Percentiles rank a stretch among this genome's conserved stretches.
Conservation (phyloP, 345 rosid species). For the Ceriops zippeliana region DNA sequence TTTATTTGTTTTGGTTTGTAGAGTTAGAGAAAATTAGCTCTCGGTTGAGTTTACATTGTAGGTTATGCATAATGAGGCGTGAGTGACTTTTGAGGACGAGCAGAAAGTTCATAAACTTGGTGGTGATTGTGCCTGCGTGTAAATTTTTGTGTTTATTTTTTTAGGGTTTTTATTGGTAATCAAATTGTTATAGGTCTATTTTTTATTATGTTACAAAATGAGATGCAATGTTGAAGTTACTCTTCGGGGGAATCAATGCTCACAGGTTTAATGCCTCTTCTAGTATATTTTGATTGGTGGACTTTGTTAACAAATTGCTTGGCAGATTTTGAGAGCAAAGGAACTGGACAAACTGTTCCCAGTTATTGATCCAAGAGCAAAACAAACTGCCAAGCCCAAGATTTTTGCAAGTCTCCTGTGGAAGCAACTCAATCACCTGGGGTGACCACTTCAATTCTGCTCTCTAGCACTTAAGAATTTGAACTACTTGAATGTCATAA, state of each 20-base stretch:
- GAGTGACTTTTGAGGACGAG: no score
- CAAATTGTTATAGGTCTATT: no score
- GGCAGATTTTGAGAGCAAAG: conserved; percentile 45
- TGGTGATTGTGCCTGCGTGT: no score
- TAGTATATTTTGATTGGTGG: neutral
- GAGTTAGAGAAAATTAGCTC: neutral
- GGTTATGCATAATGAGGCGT: no score
- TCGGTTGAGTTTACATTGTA: neutral
- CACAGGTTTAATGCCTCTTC: neutral
- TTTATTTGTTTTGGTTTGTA: neutral
- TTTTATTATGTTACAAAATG: no score
- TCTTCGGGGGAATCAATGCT: neutral
- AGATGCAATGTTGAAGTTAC: neutral
- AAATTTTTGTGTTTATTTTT: no score
- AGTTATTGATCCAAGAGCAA: conserved; percentile 61
- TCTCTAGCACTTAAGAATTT: neutral
- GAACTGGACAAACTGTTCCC: conserved; percentile 68
- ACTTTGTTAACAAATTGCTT: conserved; percentile 2
- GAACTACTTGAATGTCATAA: neutral
- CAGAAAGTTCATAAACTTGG: no score
- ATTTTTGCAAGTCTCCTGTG: conserved; percentile 67
- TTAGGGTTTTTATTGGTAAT: no score
- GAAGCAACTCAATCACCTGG: conserved; percentile 91
- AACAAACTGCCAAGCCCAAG: conserved; percentile 62
- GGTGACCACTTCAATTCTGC: conserved; percentile 36